Evolutionary conservation across 2,329 filamentous ascomycete genomes (phyloP).

Genomic region (Ceratocystis ficicola): DNA sequence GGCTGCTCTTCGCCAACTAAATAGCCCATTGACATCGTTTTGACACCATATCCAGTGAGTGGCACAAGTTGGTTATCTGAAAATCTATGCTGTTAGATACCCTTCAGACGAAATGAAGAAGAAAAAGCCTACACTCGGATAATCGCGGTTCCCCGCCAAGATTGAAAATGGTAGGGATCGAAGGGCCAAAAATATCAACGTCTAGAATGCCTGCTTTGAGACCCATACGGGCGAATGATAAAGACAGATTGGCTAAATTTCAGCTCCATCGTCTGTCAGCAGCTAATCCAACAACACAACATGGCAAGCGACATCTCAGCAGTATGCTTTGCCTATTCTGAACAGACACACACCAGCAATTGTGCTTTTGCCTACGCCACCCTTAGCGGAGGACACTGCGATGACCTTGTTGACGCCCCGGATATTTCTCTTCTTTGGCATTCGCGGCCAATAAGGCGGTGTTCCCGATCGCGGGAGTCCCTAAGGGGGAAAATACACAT

Average conservation of each 20-base stretch:
- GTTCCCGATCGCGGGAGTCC: constrained; percentile 69
- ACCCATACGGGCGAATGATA: constrained; percentile 73
- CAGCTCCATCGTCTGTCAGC: background rate
- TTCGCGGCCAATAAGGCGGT: constrained; percentile 47
- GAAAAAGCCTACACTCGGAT: constrained; percentile 48
- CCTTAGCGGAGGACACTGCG: constrained; percentile 93
- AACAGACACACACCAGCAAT: constrained; percentile 51
- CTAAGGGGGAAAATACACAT: constrained; percentile 34
- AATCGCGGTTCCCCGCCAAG: constrained; percentile 67
- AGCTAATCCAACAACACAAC: background rate
- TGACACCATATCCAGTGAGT: constrained; percentile 85
- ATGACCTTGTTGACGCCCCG: constrained; percentile 80
- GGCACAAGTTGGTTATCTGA: constrained; percentile 71
- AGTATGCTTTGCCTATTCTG: background rate
- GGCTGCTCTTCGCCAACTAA: constrained; percentile 67
- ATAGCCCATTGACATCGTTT: constrained; percentile 98
- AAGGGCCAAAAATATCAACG: constrained; percentile 93
- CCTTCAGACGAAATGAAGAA: background rate
- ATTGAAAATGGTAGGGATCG: constrained; percentile 79
- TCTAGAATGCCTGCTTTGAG: constrained; percentile 80
- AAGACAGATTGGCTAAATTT: constrained; percentile 60
- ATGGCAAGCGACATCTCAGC: background rate
- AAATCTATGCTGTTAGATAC: background rate
- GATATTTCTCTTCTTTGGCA: constrained; percentile 71
- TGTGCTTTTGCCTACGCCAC: constrained; percentile 95